phyloP scores from a whole-genome alignment of 768 basidiomycete genomes.

The Boletus sp. region DNA sequence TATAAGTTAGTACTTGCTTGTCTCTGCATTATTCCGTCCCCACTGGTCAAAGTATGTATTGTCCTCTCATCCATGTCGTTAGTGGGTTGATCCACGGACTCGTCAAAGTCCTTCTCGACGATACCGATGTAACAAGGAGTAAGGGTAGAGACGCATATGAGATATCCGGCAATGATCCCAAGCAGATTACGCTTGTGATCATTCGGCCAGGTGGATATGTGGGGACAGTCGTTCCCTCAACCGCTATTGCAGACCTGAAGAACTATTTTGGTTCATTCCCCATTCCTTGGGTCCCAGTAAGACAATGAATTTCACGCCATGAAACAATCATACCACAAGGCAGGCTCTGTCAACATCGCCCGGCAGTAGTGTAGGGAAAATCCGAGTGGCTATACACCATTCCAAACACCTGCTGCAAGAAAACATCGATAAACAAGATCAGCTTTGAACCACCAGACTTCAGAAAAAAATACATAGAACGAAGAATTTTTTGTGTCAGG shows the following conservation, averaged over 20 bases:
- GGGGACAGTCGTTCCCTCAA: slow-evolving; percentile 33
- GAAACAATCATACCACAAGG: neutral
- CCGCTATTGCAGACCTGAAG: slow-evolving; percentile 34
- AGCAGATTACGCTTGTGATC: slow-evolving; percentile 32
- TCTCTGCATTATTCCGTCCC: slow-evolving; percentile 34
- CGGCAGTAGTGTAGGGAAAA: too few relatives aligned
- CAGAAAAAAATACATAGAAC: too few relatives aligned
- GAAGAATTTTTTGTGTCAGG: too few relatives aligned
- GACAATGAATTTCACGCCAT: neutral
- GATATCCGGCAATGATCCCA: slow-evolving; percentile 31
- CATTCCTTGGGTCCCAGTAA: slow-evolving; percentile 9
- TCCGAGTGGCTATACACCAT: too few relatives aligned
- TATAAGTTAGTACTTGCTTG: slow-evolving; percentile 29
- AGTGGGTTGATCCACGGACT: neutral
- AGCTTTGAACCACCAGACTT: too few relatives aligned
- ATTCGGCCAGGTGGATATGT: slow-evolving; percentile 43
- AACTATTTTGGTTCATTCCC: slow-evolving; percentile 50
- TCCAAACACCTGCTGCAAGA: too few relatives aligned
- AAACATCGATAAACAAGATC: too few relatives aligned
- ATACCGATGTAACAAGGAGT: slow-evolving; percentile 29
- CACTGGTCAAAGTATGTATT: slow-evolving; percentile 43
- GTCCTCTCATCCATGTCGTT: neutral
- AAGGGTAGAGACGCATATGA: slow-evolving; percentile 35
- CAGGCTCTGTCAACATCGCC: too few relatives aligned
- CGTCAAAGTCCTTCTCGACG: slow-evolving; percentile 36